Evolutionary conservation across 1,139 yeast genomes (phyloP).

Genomic region (Nadsonia commutata): DNA sequence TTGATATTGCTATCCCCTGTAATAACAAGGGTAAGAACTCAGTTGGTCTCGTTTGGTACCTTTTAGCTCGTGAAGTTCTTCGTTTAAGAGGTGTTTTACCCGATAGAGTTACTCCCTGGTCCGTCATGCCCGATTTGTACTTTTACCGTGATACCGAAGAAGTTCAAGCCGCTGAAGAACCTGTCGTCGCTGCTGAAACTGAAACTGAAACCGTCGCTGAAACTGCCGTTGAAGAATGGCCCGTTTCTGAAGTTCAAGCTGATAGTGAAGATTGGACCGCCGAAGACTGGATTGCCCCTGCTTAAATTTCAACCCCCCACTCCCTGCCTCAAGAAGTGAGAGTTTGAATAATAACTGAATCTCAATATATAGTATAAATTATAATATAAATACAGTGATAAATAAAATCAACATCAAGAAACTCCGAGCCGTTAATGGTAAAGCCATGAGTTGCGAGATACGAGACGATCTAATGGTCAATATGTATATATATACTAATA

Average conservation of each 20-base stretch:
- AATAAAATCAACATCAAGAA: too few species aligned
- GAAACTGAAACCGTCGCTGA: conserved; percentile 50
- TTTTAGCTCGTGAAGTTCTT: conserved; percentile 97
- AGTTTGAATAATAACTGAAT: too few species aligned
- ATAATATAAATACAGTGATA: too few species aligned
- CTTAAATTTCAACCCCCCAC: too few species aligned
- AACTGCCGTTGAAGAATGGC: conserved; percentile 50
- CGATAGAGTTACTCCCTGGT: conserved; percentile 95
- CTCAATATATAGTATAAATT: too few species aligned
- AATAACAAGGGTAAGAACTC: conserved; percentile 99
- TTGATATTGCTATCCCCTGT: conserved; percentile 99
- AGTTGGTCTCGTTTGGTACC: conserved; percentile 99
- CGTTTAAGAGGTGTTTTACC: conserved; percentile 97
- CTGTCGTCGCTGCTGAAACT: conserved; percentile 40
- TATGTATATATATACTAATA: too few species aligned
- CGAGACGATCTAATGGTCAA: too few species aligned
- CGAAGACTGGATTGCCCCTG: conserved; percentile 62
- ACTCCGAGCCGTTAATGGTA: too few species aligned
- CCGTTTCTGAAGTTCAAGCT: too few species aligned
- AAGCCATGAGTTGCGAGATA: too few species aligned
- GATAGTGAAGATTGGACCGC: conserved; percentile 37
- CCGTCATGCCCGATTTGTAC: conserved; percentile 99
- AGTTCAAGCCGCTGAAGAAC: conserved; percentile 68
- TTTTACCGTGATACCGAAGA: conserved; percentile 99
- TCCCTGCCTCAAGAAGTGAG: too few species aligned